Evolutionary conservation across 805 yeast genomes (phyloP), one percentile per base, ranked within the genome.

Genomic region (Jamesozyma piceae): DNA sequence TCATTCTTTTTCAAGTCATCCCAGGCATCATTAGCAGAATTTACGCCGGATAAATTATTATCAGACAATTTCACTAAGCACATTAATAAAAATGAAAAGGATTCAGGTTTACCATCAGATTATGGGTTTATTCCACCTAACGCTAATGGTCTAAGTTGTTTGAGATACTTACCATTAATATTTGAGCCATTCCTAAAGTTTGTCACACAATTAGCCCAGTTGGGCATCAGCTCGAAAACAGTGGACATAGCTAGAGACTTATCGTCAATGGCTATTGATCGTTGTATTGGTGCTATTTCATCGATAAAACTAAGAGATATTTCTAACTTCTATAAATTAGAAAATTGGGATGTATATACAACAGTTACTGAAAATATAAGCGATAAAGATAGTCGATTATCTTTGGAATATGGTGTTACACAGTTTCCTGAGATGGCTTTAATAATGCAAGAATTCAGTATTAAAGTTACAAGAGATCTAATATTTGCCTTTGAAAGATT

Each of bases 61-160:
- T 32, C 35, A 32, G 19, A 18, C 19, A 9, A 31, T 10, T 6
- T 26, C 36, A 24, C 6, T 11, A 24, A 24, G 10, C 28, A 24
- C 11, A 8, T 24, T 10, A 26, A 26, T 15, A 30, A 36, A 15
- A 15, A 21, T 4, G 39, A 24, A 17, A 49, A 47, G 30, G 61
- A 51, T 11, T 50, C 59, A 10, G 68, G 67, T 5, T 35, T 52
- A 1, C 56, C 67, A 1, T 37, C 49, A 5, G 60, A 62, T 29
- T 75, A 66, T 55, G 80, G 80, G 1, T 79, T 78, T 51, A 55
- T 80, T 19, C 89, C 90, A 3, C 80, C 81, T 1, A 67, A 68
- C 42, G 68, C 87, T 1, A 83, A 81, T 53, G 73, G 82, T 8
- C 63, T 83, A 20, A 70, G 84, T 37, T 68, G 82, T 2, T 57